Base-by-base conservation (phyloP, 2,329 filamentous ascomycete genomes). In the Rhynchosporium agropyri region DNA sequence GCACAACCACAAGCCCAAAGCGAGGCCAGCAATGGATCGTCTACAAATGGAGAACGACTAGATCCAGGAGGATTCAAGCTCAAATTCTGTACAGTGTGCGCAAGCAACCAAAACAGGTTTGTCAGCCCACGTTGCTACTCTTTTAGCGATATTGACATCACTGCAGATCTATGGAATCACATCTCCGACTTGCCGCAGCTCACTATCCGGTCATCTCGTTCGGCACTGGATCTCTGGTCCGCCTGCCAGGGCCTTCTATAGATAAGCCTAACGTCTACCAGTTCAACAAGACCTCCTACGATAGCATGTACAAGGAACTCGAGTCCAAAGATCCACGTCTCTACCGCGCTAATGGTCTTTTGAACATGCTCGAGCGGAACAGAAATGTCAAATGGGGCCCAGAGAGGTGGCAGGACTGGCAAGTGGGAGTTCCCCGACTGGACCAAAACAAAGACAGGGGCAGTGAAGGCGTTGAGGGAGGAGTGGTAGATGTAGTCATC, bases 71-170 rank as follows among this genome's bases (percentile, higher is more conserved):
- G 83, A 58, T 97, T 88, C 83, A 97, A 95, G 78, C 84, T 99
- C 66, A 96, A 91, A 74, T 97, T 98, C 78, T 97, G 93, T 81
- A 98, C 95, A 2, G 94, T 99, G n/a, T 99, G 95, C 78, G 95
- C 95, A 7, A 97, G 92, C 73, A 99, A 99, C 73, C 92, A 99
- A 77, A 99, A 99, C 74, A 88, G 95, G 86, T 96, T 81, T 51
- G 60, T 61, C 45, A 43, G 64, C 33, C 57, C 48, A 15, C 20
- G 15, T 20, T 31, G 3, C 4, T 33, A 13, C 36, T 5, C 58
- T n/a, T 20, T 0, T 49, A 29, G 59, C 36, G 55, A 63, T 46
- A 26, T 13, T 68, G n/a, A 67, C 50, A 38, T 59, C 69, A 73
- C 54, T 33, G 36, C 71, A 91, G 89, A 77, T 92, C 91, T n/a